phyloP scores from a whole-genome alignment of 2,329 filamentous ascomycete species.

The Hypoxylon rubiginosum region DNA sequence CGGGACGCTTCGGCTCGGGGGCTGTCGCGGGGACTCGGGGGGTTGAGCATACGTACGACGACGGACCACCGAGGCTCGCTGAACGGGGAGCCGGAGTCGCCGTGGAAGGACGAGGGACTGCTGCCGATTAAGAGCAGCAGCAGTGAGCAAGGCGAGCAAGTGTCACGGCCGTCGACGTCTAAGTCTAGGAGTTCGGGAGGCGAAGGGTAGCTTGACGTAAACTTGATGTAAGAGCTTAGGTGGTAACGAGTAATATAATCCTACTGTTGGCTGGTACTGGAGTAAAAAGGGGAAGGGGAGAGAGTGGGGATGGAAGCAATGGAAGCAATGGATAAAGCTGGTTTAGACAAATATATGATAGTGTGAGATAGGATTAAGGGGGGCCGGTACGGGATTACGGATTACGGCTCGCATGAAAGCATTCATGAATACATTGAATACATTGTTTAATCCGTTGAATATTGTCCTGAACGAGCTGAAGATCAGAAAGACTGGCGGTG shows the following conservation, averaged over 20 bases:
- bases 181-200: slow-evolving; percentile 11
- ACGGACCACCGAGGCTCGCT: slow-evolving; percentile 32
- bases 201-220: slow-evolving; percentile 11
- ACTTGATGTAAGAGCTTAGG: not conserved
- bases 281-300: not conserved
- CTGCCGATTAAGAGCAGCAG: slow-evolving; percentile 17
- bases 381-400: too few species aligned
- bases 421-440: slow-evolving; percentile 2
- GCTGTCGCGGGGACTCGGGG: slow-evolving; percentile 7
- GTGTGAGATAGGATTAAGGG: not conserved
- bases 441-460: slow-evolving; percentile 18
- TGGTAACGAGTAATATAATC: not conserved
- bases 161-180: slow-evolving; percentile 6
- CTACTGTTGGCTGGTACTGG: not conserved
- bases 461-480: slow-evolving; percentile 16
- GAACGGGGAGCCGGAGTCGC: slow-evolving; percentile 38
- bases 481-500: not conserved
- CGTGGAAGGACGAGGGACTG: slow-evolving; percentile 47
- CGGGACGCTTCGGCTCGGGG: slow-evolving; percentile 18
- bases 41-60: slow-evolving; percentile 12
- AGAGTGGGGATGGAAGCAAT: not conserved
- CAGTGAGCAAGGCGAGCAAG: slow-evolving; percentile 1
- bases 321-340: not conserved
- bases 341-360: not conserved
- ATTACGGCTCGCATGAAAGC: not conserved